Percentiles rank a stretch among this genome's conserved stretches.
Conservation (phyloP, 805 yeast genomes). For the Saccharomyces paradoxus region DNA sequence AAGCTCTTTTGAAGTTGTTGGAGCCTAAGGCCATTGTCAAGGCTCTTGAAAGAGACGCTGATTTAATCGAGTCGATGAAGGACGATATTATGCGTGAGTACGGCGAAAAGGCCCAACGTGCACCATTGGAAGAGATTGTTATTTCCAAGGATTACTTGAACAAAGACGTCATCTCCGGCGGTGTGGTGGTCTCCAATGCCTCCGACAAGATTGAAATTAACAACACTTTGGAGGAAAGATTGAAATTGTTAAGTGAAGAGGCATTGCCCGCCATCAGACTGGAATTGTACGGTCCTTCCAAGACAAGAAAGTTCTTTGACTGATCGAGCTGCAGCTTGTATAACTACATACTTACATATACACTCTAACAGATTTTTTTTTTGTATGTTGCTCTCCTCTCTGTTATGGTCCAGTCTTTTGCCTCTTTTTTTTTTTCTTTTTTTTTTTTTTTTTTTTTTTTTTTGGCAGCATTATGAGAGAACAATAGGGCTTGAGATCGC, state of each 20-base stretch:
- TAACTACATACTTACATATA: background rate
- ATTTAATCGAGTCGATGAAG: conserved; percentile 35
- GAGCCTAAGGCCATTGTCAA: conserved; percentile 59
- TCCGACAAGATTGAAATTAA: conserved; percentile 79
- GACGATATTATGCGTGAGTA: conserved; percentile 56
- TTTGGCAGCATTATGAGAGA: background rate
- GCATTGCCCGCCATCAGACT: conserved; percentile 89
- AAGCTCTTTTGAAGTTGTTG: conserved; percentile 61
- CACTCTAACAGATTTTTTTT: background rate
- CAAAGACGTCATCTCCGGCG: conserved; percentile 66
- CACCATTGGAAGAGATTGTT: conserved; percentile 33
- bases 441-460: background rate
- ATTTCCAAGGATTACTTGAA: conserved; percentile 55
- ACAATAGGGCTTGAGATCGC: background rate
- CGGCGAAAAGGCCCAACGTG: conserved; percentile 51
- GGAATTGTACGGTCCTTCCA: conserved; percentile 79
- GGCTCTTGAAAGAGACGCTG: conserved; percentile 37
- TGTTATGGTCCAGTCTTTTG: background rate
- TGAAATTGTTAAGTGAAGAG: conserved; percentile 69
- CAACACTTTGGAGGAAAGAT: conserved; percentile 92
- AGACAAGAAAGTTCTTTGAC: conserved; percentile 84
- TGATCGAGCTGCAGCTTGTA: conserved; percentile 25
- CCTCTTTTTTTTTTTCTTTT: background rate
- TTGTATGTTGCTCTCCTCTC: background rate
- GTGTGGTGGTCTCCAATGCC: conserved; percentile 63